Base-by-base conservation (phyloP, 1,284 basidiomycete species). In the Ceratobasidium papillatum region DNA sequence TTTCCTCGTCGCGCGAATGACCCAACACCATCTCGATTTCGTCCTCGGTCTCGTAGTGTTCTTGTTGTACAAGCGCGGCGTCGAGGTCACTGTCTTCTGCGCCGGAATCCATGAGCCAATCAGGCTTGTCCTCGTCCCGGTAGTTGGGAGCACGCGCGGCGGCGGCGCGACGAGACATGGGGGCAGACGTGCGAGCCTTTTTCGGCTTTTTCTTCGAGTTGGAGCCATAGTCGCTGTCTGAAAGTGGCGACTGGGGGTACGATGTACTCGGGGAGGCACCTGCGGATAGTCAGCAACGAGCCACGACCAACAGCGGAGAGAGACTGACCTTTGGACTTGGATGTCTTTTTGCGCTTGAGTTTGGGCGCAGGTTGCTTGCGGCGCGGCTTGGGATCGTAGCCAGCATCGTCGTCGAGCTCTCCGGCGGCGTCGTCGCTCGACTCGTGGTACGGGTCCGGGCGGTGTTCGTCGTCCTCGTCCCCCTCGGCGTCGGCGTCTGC, bases 11-110 rank as follows among this genome's bases (percentile, higher is more conserved):
- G 78, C 95, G 87, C 79, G 85, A 86, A 80, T 96, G 94, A 49
- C 87, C 89, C 54, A 95, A 86, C 43, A 97, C 94, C 43, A 89
- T 88, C 82, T 97, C 95, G 64, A 97, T 96, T 82, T 97, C 95
- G 78, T 96, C 94, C 75, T 93, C 90, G 78, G 93, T 90, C 79
- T 90, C 88, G 76, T 86, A 85, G 61, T 69, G 65, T 8, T 58
- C 52, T n/a, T 54, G 38, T 27, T 41, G 25, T 19, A 43, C 54
- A 27, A 43, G 30, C 7, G 22, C 17, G 3, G 52, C 27, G 54
- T 49, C 68, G 2, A 27, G 25, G 68, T 71, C 68, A 17, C 34
- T 45, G 22, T 30, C 68, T 9, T 71, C 68, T 54, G 54, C 68
- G 56, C 61, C 68, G 19, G 68, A 71, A n/a, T 71, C 68, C 22